A percentile compares a stretch with the other conserved stretches of the same genome.
These are phyloP conservation scores for Phytophthora nicotianae DNA, from an alignment of 352 stramenopile genomes.

Conservation along the genomic window DNA sequence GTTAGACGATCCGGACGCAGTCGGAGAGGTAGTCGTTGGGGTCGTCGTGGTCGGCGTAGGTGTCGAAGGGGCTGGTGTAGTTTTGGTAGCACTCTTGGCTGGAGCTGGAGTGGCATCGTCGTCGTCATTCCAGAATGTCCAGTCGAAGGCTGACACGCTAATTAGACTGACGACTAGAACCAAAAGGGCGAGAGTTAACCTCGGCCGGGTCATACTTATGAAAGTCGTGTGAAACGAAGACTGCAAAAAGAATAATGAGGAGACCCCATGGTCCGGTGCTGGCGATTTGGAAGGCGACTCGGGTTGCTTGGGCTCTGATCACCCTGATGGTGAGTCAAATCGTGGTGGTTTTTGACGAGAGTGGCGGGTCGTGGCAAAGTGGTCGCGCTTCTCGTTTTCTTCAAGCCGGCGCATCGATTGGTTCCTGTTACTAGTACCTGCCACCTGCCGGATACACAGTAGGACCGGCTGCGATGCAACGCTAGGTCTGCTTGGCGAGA, in stretches of 20 bases:
- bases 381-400: slow-evolving; percentile 33
- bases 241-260: slow-evolving; percentile 34
- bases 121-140: slow-evolving; percentile 31
- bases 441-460: slow-evolving; percentile 15
- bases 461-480: slow-evolving; percentile 33
- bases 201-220: slow-evolving; percentile 19
- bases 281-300: slow-evolving; percentile 15
- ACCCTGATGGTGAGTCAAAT: slow-evolving; percentile 36
- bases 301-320: slow-evolving; percentile 27
- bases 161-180: slow-evolving; percentile 25
- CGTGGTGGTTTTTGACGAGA: slow-evolving; percentile 9
- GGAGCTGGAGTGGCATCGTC: slow-evolving; percentile 14
- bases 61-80: slow-evolving; percentile 5
- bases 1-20: slow-evolving; percentile 2
- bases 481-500: slow-evolving; percentile 32
- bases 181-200: slow-evolving; percentile 22
- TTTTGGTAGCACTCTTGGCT: background rate
- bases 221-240: slow-evolving; percentile 13
- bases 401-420: slow-evolving; percentile 17
- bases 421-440: slow-evolving; percentile 9
- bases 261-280: slow-evolving; percentile 18
- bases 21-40: slow-evolving; percentile 2
- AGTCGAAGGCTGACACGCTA: slow-evolving; percentile 20
- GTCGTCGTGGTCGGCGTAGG: slow-evolving; percentile 3
- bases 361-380: slow-evolving; percentile 4